phyloP scores from a whole-genome alignment of 257 asterid species.

The Ligustrum vulgare region DNA sequence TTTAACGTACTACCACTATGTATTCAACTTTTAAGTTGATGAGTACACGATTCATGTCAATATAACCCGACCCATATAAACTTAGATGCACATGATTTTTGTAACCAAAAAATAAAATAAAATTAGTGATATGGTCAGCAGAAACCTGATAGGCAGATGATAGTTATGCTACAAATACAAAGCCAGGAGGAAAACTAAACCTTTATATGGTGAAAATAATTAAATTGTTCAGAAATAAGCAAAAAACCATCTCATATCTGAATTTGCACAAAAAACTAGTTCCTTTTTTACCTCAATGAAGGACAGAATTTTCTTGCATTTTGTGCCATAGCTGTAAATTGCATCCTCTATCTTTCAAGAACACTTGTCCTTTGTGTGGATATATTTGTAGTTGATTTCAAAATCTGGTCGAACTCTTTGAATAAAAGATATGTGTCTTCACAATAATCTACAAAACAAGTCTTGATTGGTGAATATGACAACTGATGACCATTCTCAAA shows the following conservation, averaged over 20 bases:
- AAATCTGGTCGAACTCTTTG: neutral
- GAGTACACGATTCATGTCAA: too few species aligned
- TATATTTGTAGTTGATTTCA: neutral
- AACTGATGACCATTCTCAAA: neutral
- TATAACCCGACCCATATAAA: too few species aligned
- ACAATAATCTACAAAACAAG: neutral
- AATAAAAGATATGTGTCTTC: too few species aligned
- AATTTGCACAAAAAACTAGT: neutral
- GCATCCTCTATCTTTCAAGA: neutral
- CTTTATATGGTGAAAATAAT: conserved; percentile 7
- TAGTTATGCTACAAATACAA: too few species aligned
- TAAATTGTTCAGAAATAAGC: neutral
- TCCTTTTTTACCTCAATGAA: neutral
- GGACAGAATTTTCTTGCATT: conserved; percentile 16
- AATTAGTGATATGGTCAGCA: too few species aligned
- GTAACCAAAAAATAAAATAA: too few species aligned
- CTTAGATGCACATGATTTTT: too few species aligned
- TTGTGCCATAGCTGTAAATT: neutral
- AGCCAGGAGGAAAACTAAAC: neutral
- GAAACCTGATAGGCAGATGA: too few species aligned
- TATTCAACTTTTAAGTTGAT: too few species aligned
- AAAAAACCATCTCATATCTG: conserved; percentile 13
- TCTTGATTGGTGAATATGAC: too few species aligned
- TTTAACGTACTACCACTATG: too few species aligned
- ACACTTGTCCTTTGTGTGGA: neutral